Conservation (phyloP, 257 asterid species). For the Catharanthus roseus region DNA sequence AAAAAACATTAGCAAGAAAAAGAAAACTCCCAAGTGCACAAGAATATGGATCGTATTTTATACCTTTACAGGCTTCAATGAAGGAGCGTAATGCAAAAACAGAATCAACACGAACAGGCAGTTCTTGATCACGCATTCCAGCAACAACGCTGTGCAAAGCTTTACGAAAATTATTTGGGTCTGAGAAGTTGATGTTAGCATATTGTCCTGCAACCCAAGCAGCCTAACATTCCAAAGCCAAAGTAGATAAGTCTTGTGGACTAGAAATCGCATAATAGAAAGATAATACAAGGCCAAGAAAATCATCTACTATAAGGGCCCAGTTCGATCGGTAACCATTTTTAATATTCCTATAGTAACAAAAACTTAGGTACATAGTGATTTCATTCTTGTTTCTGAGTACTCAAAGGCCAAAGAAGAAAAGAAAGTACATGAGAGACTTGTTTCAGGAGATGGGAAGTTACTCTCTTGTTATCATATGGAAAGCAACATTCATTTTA, state of each 20-base stretch:
- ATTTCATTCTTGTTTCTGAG: neutral
- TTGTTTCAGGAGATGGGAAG: neutral
- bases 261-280: neutral
- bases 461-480: neutral
- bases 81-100: conserved; percentile 94
- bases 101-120: conserved; percentile 97
- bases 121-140: conserved; percentile 98
- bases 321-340: neutral
- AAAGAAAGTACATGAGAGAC: neutral
- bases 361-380: neutral
- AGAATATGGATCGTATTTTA: conserved; percentile 1
- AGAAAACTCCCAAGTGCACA: conserved; percentile 1
- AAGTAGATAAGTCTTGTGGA: conserved; percentile 5
- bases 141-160: conserved; percentile 87
- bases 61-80: conserved; percentile 95
- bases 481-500: neutral
- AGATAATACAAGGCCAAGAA: neutral
- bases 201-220: conserved; percentile 99
- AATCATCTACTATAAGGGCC: neutral
- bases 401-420: neutral
- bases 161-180: conserved; percentile 77
- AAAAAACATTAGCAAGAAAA: conserved; percentile 13
- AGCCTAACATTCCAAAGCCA: conserved; percentile 49
- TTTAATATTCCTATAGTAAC: neutral
- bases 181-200: conserved; percentile 77